phyloP scores from a whole-genome alignment of 371 early-diverging fungal genomes.

The Nematocida parisii region DNA sequence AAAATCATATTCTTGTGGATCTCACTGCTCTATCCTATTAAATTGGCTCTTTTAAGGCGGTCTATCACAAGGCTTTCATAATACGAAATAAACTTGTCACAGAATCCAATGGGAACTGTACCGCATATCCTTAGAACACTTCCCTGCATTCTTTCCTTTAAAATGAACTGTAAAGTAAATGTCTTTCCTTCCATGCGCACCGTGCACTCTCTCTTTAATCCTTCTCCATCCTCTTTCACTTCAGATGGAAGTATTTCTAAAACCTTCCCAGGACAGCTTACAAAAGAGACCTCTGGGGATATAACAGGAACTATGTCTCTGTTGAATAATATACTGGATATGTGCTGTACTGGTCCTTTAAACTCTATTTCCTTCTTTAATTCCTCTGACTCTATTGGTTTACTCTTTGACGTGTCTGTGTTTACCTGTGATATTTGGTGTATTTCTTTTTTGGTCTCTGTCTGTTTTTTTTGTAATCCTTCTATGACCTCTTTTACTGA shows the following conservation, averaged over 20 bases:
- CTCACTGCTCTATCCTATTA: too few relatives aligned
- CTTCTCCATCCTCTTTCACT: slow-evolving; percentile 1
- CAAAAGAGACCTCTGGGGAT: not conserved
- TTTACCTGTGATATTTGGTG: not conserved
- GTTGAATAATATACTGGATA: not conserved
- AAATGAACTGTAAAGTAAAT: not conserved
- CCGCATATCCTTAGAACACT: not conserved
- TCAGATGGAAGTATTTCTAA: not conserved
- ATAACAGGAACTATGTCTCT: not conserved
- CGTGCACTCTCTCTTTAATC: not conserved
- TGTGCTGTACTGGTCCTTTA: not conserved
- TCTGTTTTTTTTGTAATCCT: not conserved
- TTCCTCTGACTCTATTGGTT: not conserved
- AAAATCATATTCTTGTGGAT: too few relatives aligned
- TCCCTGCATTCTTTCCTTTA: not conserved
- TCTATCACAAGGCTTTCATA: not conserved
- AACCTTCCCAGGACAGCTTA: not conserved
- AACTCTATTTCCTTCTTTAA: not conserved
- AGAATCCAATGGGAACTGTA: not conserved
- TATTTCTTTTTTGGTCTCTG: not conserved
- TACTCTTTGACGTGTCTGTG: not conserved
- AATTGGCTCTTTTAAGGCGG: not conserved
- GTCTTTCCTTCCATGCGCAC: slow-evolving; percentile 1
- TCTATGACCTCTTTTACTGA: slow-evolving; percentile 11
- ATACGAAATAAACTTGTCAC: not conserved